Conservation (phyloP, 2,329 filamentous ascomycete species). For the Phoma sp. region DNA sequence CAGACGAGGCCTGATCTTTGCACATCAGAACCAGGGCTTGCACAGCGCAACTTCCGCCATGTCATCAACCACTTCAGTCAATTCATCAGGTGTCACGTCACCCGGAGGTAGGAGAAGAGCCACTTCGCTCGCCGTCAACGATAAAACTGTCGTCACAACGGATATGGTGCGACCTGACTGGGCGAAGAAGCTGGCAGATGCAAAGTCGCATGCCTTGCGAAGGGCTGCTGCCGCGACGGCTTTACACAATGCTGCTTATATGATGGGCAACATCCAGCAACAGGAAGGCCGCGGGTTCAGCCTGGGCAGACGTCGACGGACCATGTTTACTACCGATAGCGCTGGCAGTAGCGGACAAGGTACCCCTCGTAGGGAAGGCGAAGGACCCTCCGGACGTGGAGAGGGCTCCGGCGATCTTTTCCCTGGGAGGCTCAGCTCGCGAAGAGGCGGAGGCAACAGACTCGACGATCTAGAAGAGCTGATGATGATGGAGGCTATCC, state of each 20-base stretch:
- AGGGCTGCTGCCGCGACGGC: conserved; percentile 92
- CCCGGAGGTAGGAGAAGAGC: conserved; percentile 62
- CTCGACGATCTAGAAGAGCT: conserved; percentile 94
- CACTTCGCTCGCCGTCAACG: conserved; percentile 78
- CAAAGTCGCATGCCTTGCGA: conserved; percentile 82
- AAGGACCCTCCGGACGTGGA: conserved; percentile 38
- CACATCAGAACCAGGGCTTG: conserved; percentile 59
- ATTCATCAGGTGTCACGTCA: conserved; percentile 57
- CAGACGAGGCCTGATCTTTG: conserved; percentile 79
- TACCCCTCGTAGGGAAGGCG: conserved; percentile 50
- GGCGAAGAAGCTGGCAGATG: conserved; percentile 85
- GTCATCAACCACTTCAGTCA: conserved; percentile 84
- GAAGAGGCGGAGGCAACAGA: conserved; percentile 63
- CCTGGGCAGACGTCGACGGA: conserved; percentile 54
- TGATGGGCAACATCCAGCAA: conserved; percentile 69
- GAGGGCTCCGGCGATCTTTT: conserved; percentile 48
- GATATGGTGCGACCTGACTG: conserved; percentile 93
- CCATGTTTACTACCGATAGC: conserved; percentile 59
- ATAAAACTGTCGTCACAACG: conserved; percentile 87
- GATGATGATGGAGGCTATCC: conserved; percentile 98
- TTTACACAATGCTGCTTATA: conserved; percentile 90
- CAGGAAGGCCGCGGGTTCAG: conserved; percentile 58
- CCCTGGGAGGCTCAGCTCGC: conserved; percentile 56
- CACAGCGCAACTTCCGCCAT: conserved; percentile 71
- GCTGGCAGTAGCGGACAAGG: conserved; percentile 53